These are phyloP conservation scores for Aspergillus sp. DNA, from an alignment of 2,329 filamentous ascomycete species.

Conservation along the genomic window DNA sequence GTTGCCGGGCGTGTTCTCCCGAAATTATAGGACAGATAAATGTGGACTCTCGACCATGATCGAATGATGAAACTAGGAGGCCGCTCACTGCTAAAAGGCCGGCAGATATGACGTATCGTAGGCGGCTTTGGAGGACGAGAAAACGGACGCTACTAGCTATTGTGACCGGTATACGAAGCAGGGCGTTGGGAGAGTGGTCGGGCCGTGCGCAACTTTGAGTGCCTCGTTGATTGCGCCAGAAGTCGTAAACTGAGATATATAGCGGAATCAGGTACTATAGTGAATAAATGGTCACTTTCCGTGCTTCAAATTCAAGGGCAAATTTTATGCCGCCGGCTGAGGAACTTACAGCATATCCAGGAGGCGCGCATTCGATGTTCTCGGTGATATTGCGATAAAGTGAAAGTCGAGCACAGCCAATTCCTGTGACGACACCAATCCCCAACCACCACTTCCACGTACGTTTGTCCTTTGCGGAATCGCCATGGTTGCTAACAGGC, in stretches of 20 bases:
- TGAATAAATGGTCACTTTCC: not conserved
- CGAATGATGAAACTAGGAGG: constrained; percentile 35
- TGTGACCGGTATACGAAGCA: constrained; percentile 18
- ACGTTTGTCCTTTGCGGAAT: constrained; percentile 6
- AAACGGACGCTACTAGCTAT: constrained; percentile 32
- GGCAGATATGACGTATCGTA: constrained; percentile 40
- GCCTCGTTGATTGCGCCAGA: constrained; percentile 32
- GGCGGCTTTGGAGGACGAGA: constrained; percentile 32
- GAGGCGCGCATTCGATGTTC: constrained; percentile 45
- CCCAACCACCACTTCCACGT: constrained; percentile 24
- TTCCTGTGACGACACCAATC: constrained; percentile 20
- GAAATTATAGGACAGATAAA: constrained; percentile 50
- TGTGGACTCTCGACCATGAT: constrained; percentile 42
- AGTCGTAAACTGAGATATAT: constrained; percentile 43
- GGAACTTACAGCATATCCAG: constrained; percentile 34
- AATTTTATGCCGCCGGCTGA: not conserved
- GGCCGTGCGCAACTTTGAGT: constrained; percentile 18
- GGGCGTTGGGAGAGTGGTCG: constrained; percentile 19
- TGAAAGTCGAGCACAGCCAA: constrained; percentile 36
- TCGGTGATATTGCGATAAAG: constrained; percentile 42
- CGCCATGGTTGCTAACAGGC: constrained; percentile 4
- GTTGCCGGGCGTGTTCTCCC: constrained; percentile 33
- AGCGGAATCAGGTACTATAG: constrained; percentile 41
- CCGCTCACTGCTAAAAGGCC: constrained; percentile 40
- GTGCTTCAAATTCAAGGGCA: not conserved